Evolutionary conservation across 2,329 filamentous ascomycete species (phyloP).

Genomic region (Sphaerulina vaccinii): DNA sequence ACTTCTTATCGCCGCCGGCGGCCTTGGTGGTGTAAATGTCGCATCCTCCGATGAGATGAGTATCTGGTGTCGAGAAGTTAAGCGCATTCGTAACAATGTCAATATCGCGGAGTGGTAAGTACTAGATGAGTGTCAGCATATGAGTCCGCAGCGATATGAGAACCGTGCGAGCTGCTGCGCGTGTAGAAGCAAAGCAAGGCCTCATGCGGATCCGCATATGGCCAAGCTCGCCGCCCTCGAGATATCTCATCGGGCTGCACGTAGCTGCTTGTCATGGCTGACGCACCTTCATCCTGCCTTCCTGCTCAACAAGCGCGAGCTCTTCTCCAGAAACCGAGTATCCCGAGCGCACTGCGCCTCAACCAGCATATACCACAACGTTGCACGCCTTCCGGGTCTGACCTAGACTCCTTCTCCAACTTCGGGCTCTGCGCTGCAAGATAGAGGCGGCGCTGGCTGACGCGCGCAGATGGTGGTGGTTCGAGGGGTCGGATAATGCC

Average conservation of each 20-base stretch:
- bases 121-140: slow-evolving; percentile 55
- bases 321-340: not conserved
- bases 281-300: slow-evolving; percentile 34
- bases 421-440: not conserved
- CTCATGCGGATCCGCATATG: not conserved
- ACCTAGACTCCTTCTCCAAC: not conserved
- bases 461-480: slow-evolving; percentile 3
- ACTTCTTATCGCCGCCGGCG: slow-evolving; percentile 90
- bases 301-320: slow-evolving; percentile 10
- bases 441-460: not conserved
- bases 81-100: slow-evolving; percentile 88
- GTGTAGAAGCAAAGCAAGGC: not conserved
- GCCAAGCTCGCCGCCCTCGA: slow-evolving; percentile 19
- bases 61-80: slow-evolving; percentile 93
- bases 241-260: slow-evolving; percentile 22
- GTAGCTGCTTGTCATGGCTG: not conserved
- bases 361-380: not conserved
- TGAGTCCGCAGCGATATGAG: not conserved
- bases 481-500: slow-evolving; percentile 17
- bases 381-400: not conserved
- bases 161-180: slow-evolving; percentile 1
- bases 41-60: slow-evolving; percentile 87
- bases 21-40: slow-evolving; percentile 98
- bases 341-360: not conserved
- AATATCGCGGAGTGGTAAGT: slow-evolving; percentile 85